These are phyloP conservation scores for Claviceps sp. DNA, from an alignment of 2,329 filamentous ascomycete genomes.

Conservation along the genomic window DNA sequence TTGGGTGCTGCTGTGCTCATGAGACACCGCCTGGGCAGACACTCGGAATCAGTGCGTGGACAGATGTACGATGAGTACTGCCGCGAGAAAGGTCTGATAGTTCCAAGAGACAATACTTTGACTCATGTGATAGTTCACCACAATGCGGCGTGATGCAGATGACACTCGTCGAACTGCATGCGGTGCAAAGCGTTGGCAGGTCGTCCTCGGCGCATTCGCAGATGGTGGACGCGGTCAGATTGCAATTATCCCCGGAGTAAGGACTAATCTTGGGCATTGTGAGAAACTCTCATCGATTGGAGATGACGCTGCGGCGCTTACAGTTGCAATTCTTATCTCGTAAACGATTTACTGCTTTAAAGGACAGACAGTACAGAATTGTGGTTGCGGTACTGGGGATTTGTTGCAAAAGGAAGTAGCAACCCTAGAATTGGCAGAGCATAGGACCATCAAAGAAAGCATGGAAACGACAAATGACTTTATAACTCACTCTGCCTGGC, in stretches of 20 bases:
- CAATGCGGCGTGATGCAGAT: no score
- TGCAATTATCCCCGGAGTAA: no score
- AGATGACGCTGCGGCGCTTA: background rate
- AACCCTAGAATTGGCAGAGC: no score
- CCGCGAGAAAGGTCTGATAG: conserved; percentile 45
- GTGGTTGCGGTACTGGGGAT: background rate
- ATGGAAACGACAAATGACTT: conserved; percentile 2
- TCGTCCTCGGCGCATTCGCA: no score
- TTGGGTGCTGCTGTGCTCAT: conserved; percentile 11
- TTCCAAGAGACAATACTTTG: conserved; percentile 41
- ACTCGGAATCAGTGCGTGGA: conserved; percentile 40
- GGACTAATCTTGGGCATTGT: background rate
- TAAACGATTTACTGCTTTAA: background rate
- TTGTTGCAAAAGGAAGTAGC: no score
- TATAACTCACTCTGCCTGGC: conserved; percentile 5
- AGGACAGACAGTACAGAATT: background rate
- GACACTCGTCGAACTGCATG: no score
- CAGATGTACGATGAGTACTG: conserved; percentile 39
- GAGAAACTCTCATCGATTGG: background rate
- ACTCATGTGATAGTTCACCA: no score
- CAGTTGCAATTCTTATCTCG: no score
- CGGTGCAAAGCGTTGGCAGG: no score
- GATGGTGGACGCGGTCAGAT: no score
- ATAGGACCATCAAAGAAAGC: background rate
- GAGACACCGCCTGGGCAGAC: conserved; percentile 28